Base-by-base conservation (phyloP, 306 rosid genomes). In the Luffa acutangula region DNA sequence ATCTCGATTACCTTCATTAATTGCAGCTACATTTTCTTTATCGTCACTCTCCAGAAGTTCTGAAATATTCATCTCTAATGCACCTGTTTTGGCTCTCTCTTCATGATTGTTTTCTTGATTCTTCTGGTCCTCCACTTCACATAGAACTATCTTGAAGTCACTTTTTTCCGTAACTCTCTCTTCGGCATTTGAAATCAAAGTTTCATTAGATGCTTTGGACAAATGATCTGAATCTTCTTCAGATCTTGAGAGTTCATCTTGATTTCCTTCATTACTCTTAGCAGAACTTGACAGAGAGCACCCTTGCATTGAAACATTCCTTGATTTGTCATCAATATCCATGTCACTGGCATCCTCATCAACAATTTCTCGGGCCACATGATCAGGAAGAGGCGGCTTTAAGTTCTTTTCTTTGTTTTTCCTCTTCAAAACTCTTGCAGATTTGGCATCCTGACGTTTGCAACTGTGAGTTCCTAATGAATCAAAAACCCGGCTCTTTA, bases 401-500 rank as follows among this genome's bases (percentile, higher is more conserved):
- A 80, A 20, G 58, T 56, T 86, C 66, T 83, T 80, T 39, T 81
- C 84, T 74, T 31, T 67, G 75, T 84, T 87, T 80, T 83, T 87
- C 83, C 86, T 86, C 84, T 87, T 89, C 82, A 78, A 53, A 80
- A 85, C 76, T 60, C 76, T 77, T 18, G 20, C 41, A 69, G 76
- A 17, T 74, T 85, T 90, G 15, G 79, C 80, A 82, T 90, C 89
- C 17, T 36, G 84, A 34, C 51, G 86, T 82, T 90, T 93, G 56
- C 43, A 66, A 14, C 69, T 83, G 57, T 72, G 81, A 4, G 90
- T 83, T 82, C 74, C 62, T 87, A 89, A 82, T 3, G 93, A 87
- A 83, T 91, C 89, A 75, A 84, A 91, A 80, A 95, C 99, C 48
- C 99, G 91, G 85, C 97, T 92, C 79, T 93, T 93, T 21, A 93